Percentiles rank a stretch among this genome's conserved stretches.
Conservation (phyloP, 768 basidiomycete species). For the Mycena chlorophos region DNA sequence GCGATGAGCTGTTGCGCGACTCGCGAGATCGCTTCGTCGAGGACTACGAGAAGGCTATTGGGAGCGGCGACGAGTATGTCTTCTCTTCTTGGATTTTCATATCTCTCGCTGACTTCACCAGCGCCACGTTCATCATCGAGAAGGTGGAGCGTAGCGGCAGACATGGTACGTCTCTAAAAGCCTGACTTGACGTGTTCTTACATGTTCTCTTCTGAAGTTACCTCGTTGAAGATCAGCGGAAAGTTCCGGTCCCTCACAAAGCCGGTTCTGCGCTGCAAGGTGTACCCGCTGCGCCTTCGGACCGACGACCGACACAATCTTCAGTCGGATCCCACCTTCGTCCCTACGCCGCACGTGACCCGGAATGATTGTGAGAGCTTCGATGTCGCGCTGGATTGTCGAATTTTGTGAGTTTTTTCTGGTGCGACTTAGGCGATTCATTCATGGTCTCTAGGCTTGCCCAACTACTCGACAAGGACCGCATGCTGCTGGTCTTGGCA, state of each 20-base stretch:
- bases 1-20: conserved; percentile 8
- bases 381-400: conserved; percentile 22
- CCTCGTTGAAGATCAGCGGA: conserved; percentile 13
- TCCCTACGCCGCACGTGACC: conserved; percentile 32
- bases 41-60: conserved; percentile 6
- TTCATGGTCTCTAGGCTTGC: conserved; percentile 21
- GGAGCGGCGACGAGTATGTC: neutral
- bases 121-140: conserved; percentile 10
- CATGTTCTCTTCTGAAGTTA: neutral
- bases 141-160: conserved; percentile 4
- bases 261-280: conserved; percentile 31
- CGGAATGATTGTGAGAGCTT: conserved; percentile 28
- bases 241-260: conserved; percentile 14
- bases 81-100: neutral
- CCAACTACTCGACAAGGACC: conserved; percentile 44
- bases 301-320: conserved; percentile 38
- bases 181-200: neutral
- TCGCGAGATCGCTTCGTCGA: conserved; percentile 12
- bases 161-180: neutral
- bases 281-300: conserved; percentile 34
- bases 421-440: neutral
- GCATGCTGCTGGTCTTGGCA: conserved; percentile 42
- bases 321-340: conserved; percentile 33
- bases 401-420: conserved; percentile 33
- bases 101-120: neutral